Percentiles rank a stretch among this genome's conserved stretches.
These are phyloP conservation scores for Fusarium abutilonis DNA, from an alignment of 2,329 filamentous ascomycete species.

Conservation along the genomic window DNA sequence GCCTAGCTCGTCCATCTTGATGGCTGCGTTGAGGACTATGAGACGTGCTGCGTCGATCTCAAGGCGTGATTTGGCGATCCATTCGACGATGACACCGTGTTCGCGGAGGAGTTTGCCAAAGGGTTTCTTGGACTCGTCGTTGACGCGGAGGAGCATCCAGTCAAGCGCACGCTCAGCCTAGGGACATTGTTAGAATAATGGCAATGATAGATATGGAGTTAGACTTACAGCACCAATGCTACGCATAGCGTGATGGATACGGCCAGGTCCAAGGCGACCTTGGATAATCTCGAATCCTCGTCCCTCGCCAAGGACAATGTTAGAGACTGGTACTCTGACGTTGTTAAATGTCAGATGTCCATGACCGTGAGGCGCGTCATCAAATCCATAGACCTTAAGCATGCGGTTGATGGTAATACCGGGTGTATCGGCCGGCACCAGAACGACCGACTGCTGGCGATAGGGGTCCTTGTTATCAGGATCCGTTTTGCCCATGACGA, in stretches of 20 bases:
- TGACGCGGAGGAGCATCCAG: slow-evolving; percentile 93
- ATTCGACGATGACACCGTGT: slow-evolving; percentile 94
- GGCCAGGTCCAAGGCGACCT: slow-evolving; percentile 91
- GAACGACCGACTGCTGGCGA: slow-evolving; percentile 90
- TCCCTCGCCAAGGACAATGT: slow-evolving; percentile 91
- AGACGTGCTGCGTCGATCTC: slow-evolving; percentile 94
- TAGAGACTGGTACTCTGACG: slow-evolving; percentile 84
- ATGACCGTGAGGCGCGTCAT: slow-evolving; percentile 98
- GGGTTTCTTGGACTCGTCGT: slow-evolving; percentile 88
- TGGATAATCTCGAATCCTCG: slow-evolving; percentile 99
- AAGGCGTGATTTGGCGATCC: slow-evolving; percentile 89
- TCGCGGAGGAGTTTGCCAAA: slow-evolving; percentile 88
- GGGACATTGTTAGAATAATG: slow-evolving; percentile 8
- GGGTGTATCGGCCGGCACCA: slow-evolving; percentile 82
- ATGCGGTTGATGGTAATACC: slow-evolving; percentile 95
- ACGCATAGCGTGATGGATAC: slow-evolving; percentile 98
- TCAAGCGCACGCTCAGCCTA: slow-evolving; percentile 88
- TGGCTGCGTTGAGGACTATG: slow-evolving; percentile 90
- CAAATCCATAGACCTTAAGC: slow-evolving; percentile 93
- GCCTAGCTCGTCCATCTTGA: slow-evolving; percentile 89
- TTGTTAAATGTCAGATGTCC: slow-evolving; percentile 91
- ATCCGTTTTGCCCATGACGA: slow-evolving; percentile 96
- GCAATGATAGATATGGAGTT: background rate
- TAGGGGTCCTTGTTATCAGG: slow-evolving; percentile 79
- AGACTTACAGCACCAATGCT: slow-evolving; percentile 79